Percentiles rank a stretch among this genome's conserved stretches.
Evolutionary conservation across 169 alveolate genomes (phyloP).

Genomic region (Eimeria nieschulzi): DNA sequence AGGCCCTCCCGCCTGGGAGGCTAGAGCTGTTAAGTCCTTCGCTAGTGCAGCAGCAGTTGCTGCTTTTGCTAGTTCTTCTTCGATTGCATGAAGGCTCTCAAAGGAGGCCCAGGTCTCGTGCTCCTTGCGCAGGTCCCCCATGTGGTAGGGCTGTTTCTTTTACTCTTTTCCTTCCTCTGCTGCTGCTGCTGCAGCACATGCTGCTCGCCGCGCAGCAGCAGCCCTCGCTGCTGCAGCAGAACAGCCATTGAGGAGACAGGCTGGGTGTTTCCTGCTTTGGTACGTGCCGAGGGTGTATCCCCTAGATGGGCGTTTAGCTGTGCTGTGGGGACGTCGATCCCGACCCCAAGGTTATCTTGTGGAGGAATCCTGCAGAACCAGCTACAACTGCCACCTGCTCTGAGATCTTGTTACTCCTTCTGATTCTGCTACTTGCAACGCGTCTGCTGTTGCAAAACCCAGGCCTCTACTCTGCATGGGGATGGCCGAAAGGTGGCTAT

Average conservation of each 20-base stretch:
- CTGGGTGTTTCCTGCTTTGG: too few species aligned
- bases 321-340: too few species aligned
- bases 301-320: too few species aligned
- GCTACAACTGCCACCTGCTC: too few species aligned
- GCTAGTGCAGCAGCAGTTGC: background rate
- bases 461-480: too few species aligned
- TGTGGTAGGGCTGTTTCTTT: background rate
- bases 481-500: too few species aligned
- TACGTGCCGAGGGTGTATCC: too few species aligned
- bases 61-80: background rate
- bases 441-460: too few species aligned
- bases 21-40: background rate
- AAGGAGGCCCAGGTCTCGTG: background rate
- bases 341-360: too few species aligned
- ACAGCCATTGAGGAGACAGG: background rate
- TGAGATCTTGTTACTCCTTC: too few species aligned
- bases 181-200: conserved; percentile 8
- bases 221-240: conserved; percentile 25
- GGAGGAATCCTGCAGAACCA: too few species aligned
- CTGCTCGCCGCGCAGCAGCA: conserved; percentile 30
- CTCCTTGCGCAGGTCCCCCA: background rate
- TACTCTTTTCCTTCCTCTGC: background rate
- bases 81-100: background rate
- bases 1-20: background rate
- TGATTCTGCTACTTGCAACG: too few species aligned